Evolutionary conservation across 2,329 filamentous ascomycete species (phyloP).

Genomic region (Alternaria arborescens): DNA sequence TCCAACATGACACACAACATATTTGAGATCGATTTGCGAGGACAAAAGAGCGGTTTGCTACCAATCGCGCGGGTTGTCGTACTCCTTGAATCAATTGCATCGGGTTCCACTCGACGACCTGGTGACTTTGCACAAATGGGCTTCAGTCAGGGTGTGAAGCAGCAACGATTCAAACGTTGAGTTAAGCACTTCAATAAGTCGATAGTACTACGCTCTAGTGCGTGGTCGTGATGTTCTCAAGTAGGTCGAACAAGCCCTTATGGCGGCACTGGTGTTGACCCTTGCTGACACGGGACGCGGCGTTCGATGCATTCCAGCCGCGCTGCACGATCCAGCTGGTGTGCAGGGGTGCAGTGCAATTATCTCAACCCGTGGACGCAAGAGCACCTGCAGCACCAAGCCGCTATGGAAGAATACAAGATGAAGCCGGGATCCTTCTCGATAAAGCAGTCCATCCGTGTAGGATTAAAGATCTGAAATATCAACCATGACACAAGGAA

Average conservation of each 20-base stretch:
- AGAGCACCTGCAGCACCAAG: neutral
- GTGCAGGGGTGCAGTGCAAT: neutral
- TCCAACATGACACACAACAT: neutral
- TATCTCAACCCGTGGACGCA: neutral
- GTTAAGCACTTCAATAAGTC: constrained; percentile 3
- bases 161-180: constrained; percentile 12
- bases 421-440: neutral
- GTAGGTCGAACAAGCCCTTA: neutral
- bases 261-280: no score
- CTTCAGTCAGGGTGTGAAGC: constrained; percentile 10
- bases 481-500: no score
- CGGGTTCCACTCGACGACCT: neutral
- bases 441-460: neutral
- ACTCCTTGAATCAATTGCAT: neutral
- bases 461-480: neutral
- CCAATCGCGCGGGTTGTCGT: neutral
- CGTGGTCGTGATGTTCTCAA: neutral
- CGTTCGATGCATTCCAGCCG: neutral
- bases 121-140: neutral
- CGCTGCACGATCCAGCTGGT: neutral
- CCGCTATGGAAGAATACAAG: neutral
- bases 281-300: neutral
- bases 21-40: no score
- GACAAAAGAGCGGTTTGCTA: no score
- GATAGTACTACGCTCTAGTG: neutral